A percentile compares a stretch with the other conserved stretches of the same genome.
Conservation (phyloP, 768 basidiomycete genomes). For the Tricholoma hemisulphureum region DNA sequence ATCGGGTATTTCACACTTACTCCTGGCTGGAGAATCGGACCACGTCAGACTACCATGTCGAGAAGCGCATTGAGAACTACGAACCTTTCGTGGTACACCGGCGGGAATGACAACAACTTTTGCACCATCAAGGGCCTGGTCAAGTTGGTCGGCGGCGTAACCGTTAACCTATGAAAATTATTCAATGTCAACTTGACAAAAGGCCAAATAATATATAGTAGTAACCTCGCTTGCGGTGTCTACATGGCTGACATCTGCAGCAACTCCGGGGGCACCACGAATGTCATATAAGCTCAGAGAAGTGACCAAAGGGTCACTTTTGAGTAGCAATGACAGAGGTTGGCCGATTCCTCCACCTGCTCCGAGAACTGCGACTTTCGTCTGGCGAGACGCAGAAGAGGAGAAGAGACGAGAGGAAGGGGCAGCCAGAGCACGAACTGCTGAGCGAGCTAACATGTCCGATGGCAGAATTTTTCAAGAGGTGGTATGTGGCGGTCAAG, state of each 20-base stretch:
- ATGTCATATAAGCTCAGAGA: conserved; percentile 91
- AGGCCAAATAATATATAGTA: neutral
- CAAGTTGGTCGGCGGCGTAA: conserved; percentile 83
- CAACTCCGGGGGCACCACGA: conserved; percentile 94
- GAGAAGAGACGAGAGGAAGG: conserved; percentile 70
- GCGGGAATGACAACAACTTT: conserved; percentile 97
- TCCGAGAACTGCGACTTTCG: conserved; percentile 95
- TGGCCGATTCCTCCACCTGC: conserved; percentile 99
- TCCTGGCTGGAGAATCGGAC: conserved; percentile 57
- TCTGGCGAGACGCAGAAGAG: conserved; percentile 64
- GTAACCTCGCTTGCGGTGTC: conserved; percentile 77
- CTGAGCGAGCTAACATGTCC: conserved; percentile 67
- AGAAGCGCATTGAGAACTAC: conserved; percentile 18
- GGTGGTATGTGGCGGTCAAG: conserved; percentile 23
- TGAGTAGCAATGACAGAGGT: conserved; percentile 90
- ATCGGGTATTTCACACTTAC: conserved; percentile 48
- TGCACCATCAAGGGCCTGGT: conserved; percentile 84
- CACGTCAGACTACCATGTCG: conserved; percentile 22
- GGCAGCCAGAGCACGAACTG: conserved; percentile 53
- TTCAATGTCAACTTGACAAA: neutral
- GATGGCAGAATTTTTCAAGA: conserved; percentile 16
- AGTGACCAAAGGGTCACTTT: conserved; percentile 86
- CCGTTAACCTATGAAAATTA: conserved; percentile 59
- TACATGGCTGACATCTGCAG: conserved; percentile 94
- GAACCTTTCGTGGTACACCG: conserved; percentile 96